Evolutionary conservation across 768 basidiomycete species (phyloP), one percentile per base, ranked within the genome.

Genomic region (Pleurotus eryngii): DNA sequence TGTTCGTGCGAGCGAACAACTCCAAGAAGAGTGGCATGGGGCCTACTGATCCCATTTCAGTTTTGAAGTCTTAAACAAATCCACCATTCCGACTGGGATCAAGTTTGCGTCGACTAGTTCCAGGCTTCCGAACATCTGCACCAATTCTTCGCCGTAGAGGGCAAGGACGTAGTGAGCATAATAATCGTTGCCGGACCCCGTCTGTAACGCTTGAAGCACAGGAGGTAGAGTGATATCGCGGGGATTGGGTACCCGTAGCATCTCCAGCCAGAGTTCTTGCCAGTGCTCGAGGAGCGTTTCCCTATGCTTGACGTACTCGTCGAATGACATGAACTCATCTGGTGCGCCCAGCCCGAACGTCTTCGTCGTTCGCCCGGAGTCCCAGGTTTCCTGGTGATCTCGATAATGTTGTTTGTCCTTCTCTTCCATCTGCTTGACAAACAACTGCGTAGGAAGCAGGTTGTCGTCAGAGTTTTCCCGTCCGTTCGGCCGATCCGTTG

Each of bases 1-100:
- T 5, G 5, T 26, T 26, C 24, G 24, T 5, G 24, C 24, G 24
- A 5, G 24, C 24, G 24, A 26, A 1, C 24, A 24, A 24, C 24
- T 24, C 24, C 24, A 24, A 24, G 24, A 24, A 26, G 24, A 26
- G 24, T 26, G 24, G 24, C 24, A 26, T 26, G 4, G 8, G 11
- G 30, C 83, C 81, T 61, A 75, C 62, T 71, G 61, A 47, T 72
- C 73, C 64, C 70, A 61, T 57, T 67, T 66, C 46, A 72, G 68
- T 58, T 67, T 67, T 49, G 72, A 70, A 3, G 63, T 65, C 60
- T 67, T 72, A 65, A 73, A 76, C 45, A 75, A 57, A 48, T 74
- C 65, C 22, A 76, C 70, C 70, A 78, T 72, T n/a, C 72, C 74
- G 22, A 74, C 66, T 38, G 75, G 76, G 55, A 77, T 75, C 60